Evolutionary conservation across 2,329 filamentous ascomycete species (phyloP), one percentile per base, ranked within the genome.

Genomic region (Sporothrix brunneoviolacea): DNA sequence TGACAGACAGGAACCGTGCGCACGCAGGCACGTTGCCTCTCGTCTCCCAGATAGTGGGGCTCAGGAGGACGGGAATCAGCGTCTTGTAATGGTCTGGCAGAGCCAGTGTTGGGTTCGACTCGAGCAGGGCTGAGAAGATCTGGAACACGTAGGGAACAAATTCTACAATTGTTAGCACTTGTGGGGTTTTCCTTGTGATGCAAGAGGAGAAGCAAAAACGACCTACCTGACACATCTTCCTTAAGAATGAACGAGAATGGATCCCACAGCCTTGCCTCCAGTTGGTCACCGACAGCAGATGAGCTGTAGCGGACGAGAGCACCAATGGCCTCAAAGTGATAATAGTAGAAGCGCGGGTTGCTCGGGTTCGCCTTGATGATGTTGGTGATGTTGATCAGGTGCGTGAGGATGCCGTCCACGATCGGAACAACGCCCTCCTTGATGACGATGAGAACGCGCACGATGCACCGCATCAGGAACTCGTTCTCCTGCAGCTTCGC

Each of bases 401-500:
- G 90, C 47, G 81, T 79, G 48, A 97, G 72, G n/a, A 95, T 81
- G 58, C 77, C 79, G 59, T 95, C 88, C 6, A 85, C 76, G 43
- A 93, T 82, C 1, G 83, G 77, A 2, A 83, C 69, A 13, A 91
- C 81, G 24, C 83, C 86, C 42, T 95, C 91, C 64, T 86, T 88
- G 67, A 97, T 86, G 56, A 97, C 91, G 57, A 98, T 90, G 54
- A 98, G 75, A 12, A 98, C 91, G 60, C 93, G 82, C 93, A 98
- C 98, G 51, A 96, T 89, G 62, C 93, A 98, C 61, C 90, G 88
- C 91, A 98, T 97, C 62, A 98, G 68, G 66, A 97, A 98, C 65
- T 98, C 93, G 64, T 98, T 98, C 69, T 98, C 93, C 64, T 98
- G 93, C 55, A 98, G 83, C 74, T 97, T 98, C 57, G 91, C 82